A percentile compares a stretch with the other conserved stretches of the same genome.
These are phyloP conservation scores for Dioscorea dumetorum DNA, from an alignment of 106 monocot species.

Conservation along the genomic window DNA sequence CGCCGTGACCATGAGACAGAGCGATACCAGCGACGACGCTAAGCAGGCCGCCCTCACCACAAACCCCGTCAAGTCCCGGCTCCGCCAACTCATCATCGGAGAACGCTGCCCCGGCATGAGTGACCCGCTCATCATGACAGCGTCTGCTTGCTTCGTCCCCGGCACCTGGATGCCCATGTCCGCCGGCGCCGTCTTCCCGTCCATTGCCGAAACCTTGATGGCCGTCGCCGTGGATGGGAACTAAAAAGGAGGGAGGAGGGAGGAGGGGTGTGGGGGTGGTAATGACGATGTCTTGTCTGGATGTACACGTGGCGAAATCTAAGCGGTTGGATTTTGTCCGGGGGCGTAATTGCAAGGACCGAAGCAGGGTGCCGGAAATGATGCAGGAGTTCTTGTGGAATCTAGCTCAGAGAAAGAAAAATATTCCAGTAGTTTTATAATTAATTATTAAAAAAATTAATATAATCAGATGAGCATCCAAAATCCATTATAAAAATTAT, in stretches of 20 bases:
- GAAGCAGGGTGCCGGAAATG: not conserved
- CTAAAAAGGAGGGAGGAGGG: not conserved
- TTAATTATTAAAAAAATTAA: no score
- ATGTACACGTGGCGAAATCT: not conserved
- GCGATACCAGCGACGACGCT: conserved; percentile 15
- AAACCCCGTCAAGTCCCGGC: conserved; percentile 13
- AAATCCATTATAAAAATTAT: no score
- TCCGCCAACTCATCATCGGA: not conserved
- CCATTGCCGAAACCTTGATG: conserved; percentile 1
- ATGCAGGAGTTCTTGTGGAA: not conserved
- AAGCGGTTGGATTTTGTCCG: not conserved
- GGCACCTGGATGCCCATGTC: conserved; percentile 20
- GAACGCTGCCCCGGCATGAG: not conserved
- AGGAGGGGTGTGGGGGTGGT: not conserved
- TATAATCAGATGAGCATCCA: no score
- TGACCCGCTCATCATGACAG: conserved; percentile 8
- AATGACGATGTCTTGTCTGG: not conserved
- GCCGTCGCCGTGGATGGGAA: not conserved
- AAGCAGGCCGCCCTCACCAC: conserved; percentile 13
- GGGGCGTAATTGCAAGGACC: not conserved
- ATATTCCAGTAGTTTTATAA: no score
- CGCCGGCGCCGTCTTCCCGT: not conserved
- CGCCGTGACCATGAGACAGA: conserved; percentile 31
- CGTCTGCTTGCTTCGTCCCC: conserved; percentile 10
- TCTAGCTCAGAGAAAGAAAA: no score